Base-by-base conservation (phyloP, 2,329 filamentous ascomycete species). In the Claviceps citrina region DNA sequence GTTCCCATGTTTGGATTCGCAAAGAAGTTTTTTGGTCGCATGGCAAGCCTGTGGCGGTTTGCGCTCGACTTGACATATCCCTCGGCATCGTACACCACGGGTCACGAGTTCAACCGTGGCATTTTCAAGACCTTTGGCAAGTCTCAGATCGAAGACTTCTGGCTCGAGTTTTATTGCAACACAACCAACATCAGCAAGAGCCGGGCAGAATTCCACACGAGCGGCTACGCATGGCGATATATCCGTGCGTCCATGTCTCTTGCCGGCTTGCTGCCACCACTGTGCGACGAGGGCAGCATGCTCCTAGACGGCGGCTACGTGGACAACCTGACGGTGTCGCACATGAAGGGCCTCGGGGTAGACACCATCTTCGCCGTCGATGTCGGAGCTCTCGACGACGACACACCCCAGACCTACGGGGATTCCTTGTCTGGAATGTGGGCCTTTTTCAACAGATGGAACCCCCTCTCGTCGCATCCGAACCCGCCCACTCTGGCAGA, bases 11-110 rank as follows among this genome's bases (percentile, higher is more conserved):
- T 93, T 52, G 91, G 91, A 0, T 75, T 93, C 34, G 86, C 86
- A 12, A 98, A 98, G 71, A 95, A 95, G 57, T 98, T 98, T 58
- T 76, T 91, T 0, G 87, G 91, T 4, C 81, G 93, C n/a, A 98
- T 98, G 93, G 85, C 84, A 33, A 96, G 89, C 60, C 84, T 96
- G 63, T 98, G 91, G 91, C 78, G 91, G n/a, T 95, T 98, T 57
- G 87, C 87, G 1, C 68, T 98, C 3, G 91, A 98, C 55, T 62
- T 98, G 51, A 98, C 91, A 0, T 98, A 98, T 57, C 91, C 91
- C 0, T 91, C 89, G 5, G 85, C 84, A 7, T 94, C 89, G 1
- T 98, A 98, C 62, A 98, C 93, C 1, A 98, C 91, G 0, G 91
- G 91, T 1, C 91, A 98, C 55, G 91, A 98, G 54, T 98, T 98